phyloP scores from a whole-genome alignment of 805 yeast species.

The Lipomyces anomalus region DNA sequence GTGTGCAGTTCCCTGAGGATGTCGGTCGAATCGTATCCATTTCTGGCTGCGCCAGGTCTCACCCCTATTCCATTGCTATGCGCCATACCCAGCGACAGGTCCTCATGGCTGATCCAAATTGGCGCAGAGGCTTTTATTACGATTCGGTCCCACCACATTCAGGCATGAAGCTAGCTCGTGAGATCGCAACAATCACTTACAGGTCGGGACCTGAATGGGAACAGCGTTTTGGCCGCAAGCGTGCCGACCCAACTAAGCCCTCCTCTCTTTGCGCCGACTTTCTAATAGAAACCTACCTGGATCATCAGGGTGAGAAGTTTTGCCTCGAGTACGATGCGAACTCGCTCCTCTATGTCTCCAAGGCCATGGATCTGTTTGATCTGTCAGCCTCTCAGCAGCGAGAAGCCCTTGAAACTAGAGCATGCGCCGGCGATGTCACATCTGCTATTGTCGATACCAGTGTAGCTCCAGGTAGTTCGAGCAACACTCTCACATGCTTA shows the following conservation, averaged over 20 bases:
- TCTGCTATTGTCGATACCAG: too few species aligned
- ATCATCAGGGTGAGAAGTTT: constrained; percentile 93
- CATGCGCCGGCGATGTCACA: constrained; percentile 1
- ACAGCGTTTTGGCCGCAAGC: constrained; percentile 77
- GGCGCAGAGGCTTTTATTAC: constrained; percentile 88
- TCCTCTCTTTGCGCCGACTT: constrained; percentile 94
- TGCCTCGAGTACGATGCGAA: constrained; percentile 87
- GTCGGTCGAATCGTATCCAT: constrained; percentile 73
- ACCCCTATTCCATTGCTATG: constrained; percentile 90
- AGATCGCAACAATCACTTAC: constrained; percentile 89
- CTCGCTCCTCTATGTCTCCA: constrained; percentile 77
- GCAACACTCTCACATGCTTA: constrained; percentile 12
- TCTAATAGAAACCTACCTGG: constrained; percentile 84
- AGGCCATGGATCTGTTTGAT: constrained; percentile 94
- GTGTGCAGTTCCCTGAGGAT: constrained; percentile 70
- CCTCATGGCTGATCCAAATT: constrained; percentile 87
- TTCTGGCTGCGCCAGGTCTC: constrained; percentile 89
- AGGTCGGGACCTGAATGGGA: constrained; percentile 98
- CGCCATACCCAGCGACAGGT: constrained; percentile 91
- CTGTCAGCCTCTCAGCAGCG: constrained; percentile 32
- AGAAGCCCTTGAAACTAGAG: constrained; percentile 10
- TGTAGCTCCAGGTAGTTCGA: too few species aligned
- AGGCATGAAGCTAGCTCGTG: constrained; percentile 92
- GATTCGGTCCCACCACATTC: constrained; percentile 79
- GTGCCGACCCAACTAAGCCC: constrained; percentile 69